A percentile compares a stretch with the other conserved stretches of the same genome.
These are phyloP conservation scores for Paramecium primaurelia DNA, from an alignment of 73 alveolate species.

Conservation along the genomic window DNA sequence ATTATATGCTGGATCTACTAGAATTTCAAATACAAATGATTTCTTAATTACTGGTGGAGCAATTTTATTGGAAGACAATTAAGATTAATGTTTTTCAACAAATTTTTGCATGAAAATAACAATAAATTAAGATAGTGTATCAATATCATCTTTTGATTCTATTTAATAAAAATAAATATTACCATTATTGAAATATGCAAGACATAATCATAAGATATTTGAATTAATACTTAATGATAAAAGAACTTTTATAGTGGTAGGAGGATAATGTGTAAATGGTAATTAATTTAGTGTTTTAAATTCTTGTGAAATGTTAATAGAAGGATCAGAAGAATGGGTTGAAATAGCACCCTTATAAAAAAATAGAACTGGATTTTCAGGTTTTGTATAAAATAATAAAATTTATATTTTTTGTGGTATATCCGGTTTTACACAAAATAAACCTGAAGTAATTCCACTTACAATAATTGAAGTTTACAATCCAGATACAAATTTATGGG, in stretches of 20 bases:
- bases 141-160: neutral
- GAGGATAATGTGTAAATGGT: neutral
- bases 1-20: neutral
- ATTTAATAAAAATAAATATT: neutral
- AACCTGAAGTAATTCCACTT: neutral
- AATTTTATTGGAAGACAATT: neutral
- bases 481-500: neutral
- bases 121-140: neutral
- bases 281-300: neutral
- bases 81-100: neutral
- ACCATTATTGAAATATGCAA: neutral
- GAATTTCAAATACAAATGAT: neutral
- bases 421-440: neutral
- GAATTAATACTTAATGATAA: neutral
- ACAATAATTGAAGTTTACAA: neutral
- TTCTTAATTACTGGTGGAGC: neutral
- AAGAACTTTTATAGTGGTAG: neutral
- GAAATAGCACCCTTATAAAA: neutral
- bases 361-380: constrained; percentile 21
- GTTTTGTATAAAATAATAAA: neutral
- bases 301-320: neutral
- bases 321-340: neutral
- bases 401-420: neutral
- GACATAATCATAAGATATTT: constrained; percentile 1
- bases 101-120: neutral